Base-by-base conservation (phyloP, 1,284 basidiomycete species). In the Cryptococcus jaspeensis region DNA sequence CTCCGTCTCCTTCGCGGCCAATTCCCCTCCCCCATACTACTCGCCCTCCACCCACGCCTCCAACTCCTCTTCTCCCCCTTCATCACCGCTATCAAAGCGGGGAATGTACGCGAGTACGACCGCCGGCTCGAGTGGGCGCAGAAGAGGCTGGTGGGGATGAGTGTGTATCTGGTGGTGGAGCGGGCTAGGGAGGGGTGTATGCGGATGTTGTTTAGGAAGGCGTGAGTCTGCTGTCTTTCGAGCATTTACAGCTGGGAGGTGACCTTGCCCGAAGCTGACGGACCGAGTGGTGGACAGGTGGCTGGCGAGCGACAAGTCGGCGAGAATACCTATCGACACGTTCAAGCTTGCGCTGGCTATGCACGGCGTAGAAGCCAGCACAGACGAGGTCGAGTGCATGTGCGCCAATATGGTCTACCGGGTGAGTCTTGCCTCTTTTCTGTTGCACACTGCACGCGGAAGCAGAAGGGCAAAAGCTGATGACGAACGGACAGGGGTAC, bases 391-490 rank as follows among this genome's bases (percentile, higher is more conserved):
- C 16, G 95, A 98, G 77, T 98, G 95, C 77, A 82, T 93, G 55
- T 82, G 98, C 8, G 92, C 92, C 16, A 94, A 92, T 70, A 89
- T 95, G 87, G 89, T 98, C 41, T 92, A 87, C 78, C 90, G 89
- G 64, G 80, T 80, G 55, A 66, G 78, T 67, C 13, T 22, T 16
- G 2, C 22, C 23, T 52, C 18, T 3, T 32, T 13, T 12, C 18
- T 35, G 32, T 28, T 22, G 18, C 28, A 13, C 35, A 28, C 28
- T 2, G 23, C 15, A 15, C 20, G 13, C 28, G 4, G 28, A 46
- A 23, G 44, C 28, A 9, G 48, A 20, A 20, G n/a, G n/a, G 32
- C 11, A 18, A 20, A 13, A 37, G 37, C n/a, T 28, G 50, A 45
- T 41, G 42, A 32, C 23, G 52, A 48, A 35, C 28, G 49, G n/a